Conservation (phyloP, 106 monocot genomes). For the Allium fistulosum region DNA sequence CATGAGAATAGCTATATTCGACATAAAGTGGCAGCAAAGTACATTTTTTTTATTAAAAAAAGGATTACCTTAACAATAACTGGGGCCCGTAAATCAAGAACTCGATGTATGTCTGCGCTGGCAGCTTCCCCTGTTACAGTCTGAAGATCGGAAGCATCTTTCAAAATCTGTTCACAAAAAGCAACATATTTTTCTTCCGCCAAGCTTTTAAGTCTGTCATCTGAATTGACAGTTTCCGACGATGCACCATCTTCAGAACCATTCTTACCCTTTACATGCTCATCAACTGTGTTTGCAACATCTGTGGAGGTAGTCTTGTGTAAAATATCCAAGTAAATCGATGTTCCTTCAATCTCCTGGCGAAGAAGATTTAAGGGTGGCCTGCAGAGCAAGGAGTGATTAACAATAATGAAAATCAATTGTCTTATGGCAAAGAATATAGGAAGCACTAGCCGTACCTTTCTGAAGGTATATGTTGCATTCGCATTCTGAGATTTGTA, state of each 20-base stretch:
- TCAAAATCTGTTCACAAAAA: constrained; percentile 85
- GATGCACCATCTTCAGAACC: constrained; percentile 1
- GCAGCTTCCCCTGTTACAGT: constrained; percentile 53
- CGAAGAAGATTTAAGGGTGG: constrained; percentile 91
- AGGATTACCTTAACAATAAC: constrained; percentile 82
- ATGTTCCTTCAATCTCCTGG: constrained; percentile 88
- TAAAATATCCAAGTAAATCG: constrained; percentile 85
- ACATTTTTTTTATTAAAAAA: neutral
- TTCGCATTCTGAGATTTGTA: constrained; percentile 71
- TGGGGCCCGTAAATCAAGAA: constrained; percentile 80
- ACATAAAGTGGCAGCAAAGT: neutral
- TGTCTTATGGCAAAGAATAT: neutral
- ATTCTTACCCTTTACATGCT: constrained; percentile 14
- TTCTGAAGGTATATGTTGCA: constrained; percentile 71
- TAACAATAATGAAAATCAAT: neutral
- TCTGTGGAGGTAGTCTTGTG: constrained; percentile 61
- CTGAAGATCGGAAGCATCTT: constrained; percentile 86
- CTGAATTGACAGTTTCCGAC: constrained; percentile 21
- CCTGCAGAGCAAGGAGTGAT: constrained; percentile 35
- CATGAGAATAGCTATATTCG: neutral
- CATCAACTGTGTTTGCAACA: constrained; percentile 6
- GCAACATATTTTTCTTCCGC: constrained; percentile 93
- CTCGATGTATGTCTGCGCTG: constrained; percentile 67
- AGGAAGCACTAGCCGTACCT: constrained; percentile 27
- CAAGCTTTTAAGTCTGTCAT: constrained; percentile 52